These are phyloP conservation scores for Apiospora marii DNA, from an alignment of 2,329 filamentous ascomycete species.

Conservation along the genomic window DNA sequence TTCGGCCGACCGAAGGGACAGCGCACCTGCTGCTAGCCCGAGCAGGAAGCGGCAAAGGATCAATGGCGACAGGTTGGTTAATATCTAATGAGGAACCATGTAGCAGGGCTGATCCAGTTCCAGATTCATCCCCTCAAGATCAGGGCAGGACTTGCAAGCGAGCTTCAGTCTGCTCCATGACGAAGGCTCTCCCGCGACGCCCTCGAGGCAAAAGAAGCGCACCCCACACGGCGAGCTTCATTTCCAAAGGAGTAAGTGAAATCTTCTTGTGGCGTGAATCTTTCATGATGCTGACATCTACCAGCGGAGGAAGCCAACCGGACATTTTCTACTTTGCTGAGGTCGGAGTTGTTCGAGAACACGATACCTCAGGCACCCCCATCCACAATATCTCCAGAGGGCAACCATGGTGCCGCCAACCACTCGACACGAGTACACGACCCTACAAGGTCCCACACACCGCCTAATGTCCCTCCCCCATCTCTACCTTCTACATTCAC, in stretches of 20 bases:
- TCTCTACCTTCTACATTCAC: conserved; percentile 79
- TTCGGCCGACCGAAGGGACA: conserved; percentile 59
- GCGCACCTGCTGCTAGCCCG: conserved; percentile 61
- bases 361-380: conserved; percentile 84
- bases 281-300: conserved; percentile 34
- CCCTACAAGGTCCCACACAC: conserved; percentile 79
- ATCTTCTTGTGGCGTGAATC: neutral
- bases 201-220: conserved; percentile 84
- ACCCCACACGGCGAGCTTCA: conserved; percentile 89
- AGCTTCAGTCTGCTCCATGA: conserved; percentile 93
- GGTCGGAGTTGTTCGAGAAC: conserved; percentile 90
- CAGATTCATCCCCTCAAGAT: conserved; percentile 94
- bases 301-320: conserved; percentile 91
- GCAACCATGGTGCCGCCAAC: conserved; percentile 55
- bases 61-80: conserved; percentile 64
- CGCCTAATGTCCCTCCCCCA: conserved; percentile 72
- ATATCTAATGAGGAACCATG: neutral
- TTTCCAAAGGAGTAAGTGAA: conserved; percentile 85
- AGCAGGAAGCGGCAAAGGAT: conserved; percentile 67
- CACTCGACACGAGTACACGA: conserved; percentile 66
- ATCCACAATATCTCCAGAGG: conserved; percentile 68
- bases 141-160: conserved; percentile 91
- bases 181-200: conserved; percentile 90
- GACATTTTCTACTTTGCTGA: conserved; percentile 86
- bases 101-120: conserved; percentile 34